phyloP scores from a whole-genome alignment of 1,284 basidiomycete species.

The Meira miltonrushii region DNA sequence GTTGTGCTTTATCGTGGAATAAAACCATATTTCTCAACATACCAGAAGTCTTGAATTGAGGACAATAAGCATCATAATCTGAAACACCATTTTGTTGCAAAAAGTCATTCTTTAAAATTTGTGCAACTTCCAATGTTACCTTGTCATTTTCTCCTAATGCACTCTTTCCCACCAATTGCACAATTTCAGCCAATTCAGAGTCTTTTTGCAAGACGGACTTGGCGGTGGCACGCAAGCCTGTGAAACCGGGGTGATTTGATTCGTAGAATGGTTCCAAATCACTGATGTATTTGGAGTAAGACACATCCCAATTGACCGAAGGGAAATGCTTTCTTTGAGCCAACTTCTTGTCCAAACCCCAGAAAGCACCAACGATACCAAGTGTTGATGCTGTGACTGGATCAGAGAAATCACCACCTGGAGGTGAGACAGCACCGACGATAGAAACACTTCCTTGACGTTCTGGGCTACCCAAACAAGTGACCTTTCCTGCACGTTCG shows the following conservation, averaged over 20 bases:
- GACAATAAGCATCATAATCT: constrained; percentile 94
- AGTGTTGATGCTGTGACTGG: constrained; percentile 96
- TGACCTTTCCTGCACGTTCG: constrained; percentile 96
- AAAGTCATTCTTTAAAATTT: constrained; percentile 92
- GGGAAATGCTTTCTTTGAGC: constrained; percentile 98
- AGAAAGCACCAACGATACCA: constrained; percentile 96
- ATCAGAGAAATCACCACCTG: constrained; percentile 98
- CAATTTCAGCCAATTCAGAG: constrained; percentile 95
- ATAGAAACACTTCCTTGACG: constrained; percentile 93
- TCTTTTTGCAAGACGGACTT: constrained; percentile 98
- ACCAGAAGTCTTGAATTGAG: constrained; percentile 70
- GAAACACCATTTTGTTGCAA: constrained; percentile 98
- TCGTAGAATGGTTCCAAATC: constrained; percentile 93
- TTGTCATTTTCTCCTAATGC: constrained; percentile 97
- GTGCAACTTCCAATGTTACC: constrained; percentile 93
- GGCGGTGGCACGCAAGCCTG: constrained; percentile 81
- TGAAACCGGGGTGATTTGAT: constrained; percentile 76
- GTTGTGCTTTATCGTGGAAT: constrained; percentile 85
- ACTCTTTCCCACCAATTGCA: constrained; percentile 96
- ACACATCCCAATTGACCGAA: constrained; percentile 97
- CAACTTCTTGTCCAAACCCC: constrained; percentile 72
- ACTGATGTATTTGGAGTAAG: constrained; percentile 97
- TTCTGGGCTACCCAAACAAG: constrained; percentile 80
- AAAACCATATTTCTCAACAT: constrained; percentile 94
- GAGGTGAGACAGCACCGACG: constrained; percentile 96